Base-by-base conservation (phyloP, 352 stramenopile species). In the Peronospora tabacina region DNA sequence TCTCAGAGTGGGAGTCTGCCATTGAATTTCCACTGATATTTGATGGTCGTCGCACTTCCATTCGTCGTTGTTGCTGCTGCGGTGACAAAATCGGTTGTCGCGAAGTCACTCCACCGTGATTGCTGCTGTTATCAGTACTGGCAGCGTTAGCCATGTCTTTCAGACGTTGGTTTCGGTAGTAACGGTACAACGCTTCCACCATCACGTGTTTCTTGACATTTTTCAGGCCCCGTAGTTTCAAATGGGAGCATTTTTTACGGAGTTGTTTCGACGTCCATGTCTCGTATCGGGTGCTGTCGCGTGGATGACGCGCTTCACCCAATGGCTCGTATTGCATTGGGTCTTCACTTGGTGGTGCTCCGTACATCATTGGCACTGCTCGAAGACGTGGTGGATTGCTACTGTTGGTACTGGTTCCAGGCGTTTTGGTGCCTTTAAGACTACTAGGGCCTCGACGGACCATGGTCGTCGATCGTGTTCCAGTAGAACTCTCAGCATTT, bases 151-250 rank as follows among this genome's bases (percentile, higher is more conserved):
- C 58, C n/a, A 66, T 61, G 15, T 82, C 63, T 61, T 82, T 72
- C 1, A 77, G 64, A 10, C 69, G 70, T 45, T 82, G 72, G 36
- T 72, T 86, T 20, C 75, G 71, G 60, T 89, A 85, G 43, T 85
- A 89, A 6, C 78, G 73, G 42, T 89, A 89, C 16, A 89, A 34
- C 28, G 78, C 78, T 42, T 89, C 78, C 22, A 89, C 78, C 78
- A 89, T 89, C 58, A 89, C 78, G 54, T 89, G 78, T 61, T 89
- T 89, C 61, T 89, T 89, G 16, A 89, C 78, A 51, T 89, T 89
- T 66, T 89, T 89, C 22, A 89, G 63, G 0, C 78, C 78, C 26
- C 78, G 78, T 22, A 89, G 69, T 49, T 89, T 89, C 12, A 89
- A 62, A 17, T 87, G 75, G 33, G 78, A 89, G 32, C 78, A 89